Evolutionary conservation across 176 grass and related monocot genomes (phyloP).

Genomic region (Typha latifolia): DNA sequence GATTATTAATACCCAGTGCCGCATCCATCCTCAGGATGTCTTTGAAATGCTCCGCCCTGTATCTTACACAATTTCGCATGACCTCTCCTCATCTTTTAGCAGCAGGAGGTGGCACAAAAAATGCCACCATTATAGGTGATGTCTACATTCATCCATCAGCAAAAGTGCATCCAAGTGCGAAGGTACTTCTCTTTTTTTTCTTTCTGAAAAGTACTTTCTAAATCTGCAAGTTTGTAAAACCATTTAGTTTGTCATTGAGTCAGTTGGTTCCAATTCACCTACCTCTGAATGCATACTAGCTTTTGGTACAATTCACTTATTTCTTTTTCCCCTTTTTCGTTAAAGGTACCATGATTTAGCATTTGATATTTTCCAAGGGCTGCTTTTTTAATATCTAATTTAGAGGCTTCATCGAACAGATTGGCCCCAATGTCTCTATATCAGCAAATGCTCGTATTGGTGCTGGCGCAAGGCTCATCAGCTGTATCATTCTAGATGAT

Average conservation of each 20-base stretch:
- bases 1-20: slow-evolving; percentile 12
- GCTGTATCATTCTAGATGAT: slow-evolving; percentile 94
- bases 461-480: slow-evolving; percentile 90
- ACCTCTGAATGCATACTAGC: too few species aligned
- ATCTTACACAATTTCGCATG: slow-evolving; percentile 68
- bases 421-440: slow-evolving; percentile 98
- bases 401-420: slow-evolving; percentile 33
- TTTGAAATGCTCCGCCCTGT: slow-evolving; percentile 87
- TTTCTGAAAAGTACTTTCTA: background rate
- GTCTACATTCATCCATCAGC: slow-evolving; percentile 98
- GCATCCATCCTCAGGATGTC: slow-evolving; percentile 69
- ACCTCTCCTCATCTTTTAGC: slow-evolving; percentile 81
- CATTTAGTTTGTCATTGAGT: too few species aligned
- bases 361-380: background rate
- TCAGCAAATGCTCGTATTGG: slow-evolving; percentile 96
- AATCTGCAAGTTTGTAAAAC: background rate
- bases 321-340: too few species aligned
- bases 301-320: too few species aligned
- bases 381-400: background rate
- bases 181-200: slow-evolving; percentile 33
- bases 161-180: slow-evolving; percentile 94
- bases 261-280: too few species aligned
- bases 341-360: background rate
- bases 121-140: slow-evolving; percentile 71
- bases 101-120: slow-evolving; percentile 61